Evolutionary conservation across 2,329 filamentous ascomycete species (phyloP).

Genomic region (Pestalotiopsis fici): DNA sequence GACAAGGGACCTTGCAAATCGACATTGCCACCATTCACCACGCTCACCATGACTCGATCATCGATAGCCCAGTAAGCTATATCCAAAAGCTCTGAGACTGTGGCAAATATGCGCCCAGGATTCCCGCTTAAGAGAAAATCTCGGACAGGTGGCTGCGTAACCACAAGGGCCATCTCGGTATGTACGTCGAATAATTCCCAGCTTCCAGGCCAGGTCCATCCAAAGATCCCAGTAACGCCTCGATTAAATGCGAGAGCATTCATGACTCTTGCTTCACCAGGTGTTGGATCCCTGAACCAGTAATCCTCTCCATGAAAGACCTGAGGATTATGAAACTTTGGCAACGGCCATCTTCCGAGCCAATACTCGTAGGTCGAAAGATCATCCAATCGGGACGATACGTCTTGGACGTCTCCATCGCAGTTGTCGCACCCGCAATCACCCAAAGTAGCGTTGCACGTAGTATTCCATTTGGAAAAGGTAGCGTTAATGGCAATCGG

Average conservation of each 20-base stretch:
- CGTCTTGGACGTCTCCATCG: constrained; percentile 51
- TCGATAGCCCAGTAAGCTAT: constrained; percentile 35
- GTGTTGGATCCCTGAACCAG: constrained; percentile 46
- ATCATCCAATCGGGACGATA: constrained; percentile 41
- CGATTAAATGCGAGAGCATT: constrained; percentile 45
- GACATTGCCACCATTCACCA: constrained; percentile 33
- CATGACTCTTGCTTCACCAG: constrained; percentile 45
- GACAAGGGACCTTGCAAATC: constrained; percentile 17
- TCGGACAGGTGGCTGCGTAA: constrained; percentile 35
- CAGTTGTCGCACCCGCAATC: constrained; percentile 67
- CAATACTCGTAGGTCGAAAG: constrained; percentile 38
- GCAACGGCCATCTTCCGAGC: constrained; percentile 40
- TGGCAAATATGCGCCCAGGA: background rate
- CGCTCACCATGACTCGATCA: constrained; percentile 31
- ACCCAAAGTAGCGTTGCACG: constrained; percentile 60
- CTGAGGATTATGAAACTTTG: constrained; percentile 43
- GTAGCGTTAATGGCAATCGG: constrained; percentile 58
- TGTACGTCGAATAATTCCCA: constrained; percentile 36
- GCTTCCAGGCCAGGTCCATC: constrained; percentile 46
- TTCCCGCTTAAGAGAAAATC: constrained; percentile 38
- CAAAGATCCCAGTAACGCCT: constrained; percentile 42
- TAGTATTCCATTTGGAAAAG: constrained; percentile 56
- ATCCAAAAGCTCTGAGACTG: constrained; percentile 25
- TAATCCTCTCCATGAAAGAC: constrained; percentile 49
- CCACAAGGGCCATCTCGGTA: constrained; percentile 37